phyloP scores from a whole-genome alignment of 1,284 basidiomycete genomes.

The Fistulinella cinereoalba region DNA sequence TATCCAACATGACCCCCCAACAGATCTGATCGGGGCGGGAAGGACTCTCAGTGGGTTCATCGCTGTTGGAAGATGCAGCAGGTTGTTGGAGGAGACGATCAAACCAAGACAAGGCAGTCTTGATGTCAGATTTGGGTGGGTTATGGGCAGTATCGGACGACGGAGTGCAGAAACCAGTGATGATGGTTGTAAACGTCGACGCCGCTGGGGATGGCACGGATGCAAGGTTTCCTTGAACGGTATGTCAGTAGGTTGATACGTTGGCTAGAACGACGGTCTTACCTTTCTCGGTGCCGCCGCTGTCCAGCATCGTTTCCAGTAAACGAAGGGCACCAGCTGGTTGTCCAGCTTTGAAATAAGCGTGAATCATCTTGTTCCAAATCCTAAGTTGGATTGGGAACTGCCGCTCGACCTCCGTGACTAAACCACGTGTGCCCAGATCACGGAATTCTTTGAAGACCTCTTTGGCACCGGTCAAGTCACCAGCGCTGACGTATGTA shows the following conservation, averaged over 20 bases:
- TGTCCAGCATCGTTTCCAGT: slow-evolving; percentile 72
- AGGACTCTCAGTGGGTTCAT: slow-evolving; percentile 40
- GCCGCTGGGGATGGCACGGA: slow-evolving; percentile 59
- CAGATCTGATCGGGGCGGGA: slow-evolving; percentile 50
- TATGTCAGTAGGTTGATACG: background rate
- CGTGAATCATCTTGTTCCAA: slow-evolving; percentile 75
- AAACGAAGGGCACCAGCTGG: slow-evolving; percentile 65
- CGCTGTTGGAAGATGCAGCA: slow-evolving; percentile 35
- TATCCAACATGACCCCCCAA: slow-evolving; percentile 54
- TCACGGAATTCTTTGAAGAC: slow-evolving; percentile 66
- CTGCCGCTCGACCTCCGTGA: slow-evolving; percentile 26
- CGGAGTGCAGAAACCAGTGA: slow-evolving; percentile 61
- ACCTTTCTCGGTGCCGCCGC: slow-evolving; percentile 31
- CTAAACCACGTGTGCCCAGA: slow-evolving; percentile 37
- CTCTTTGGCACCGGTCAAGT: slow-evolving; percentile 58
- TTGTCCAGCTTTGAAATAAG: slow-evolving; percentile 67
- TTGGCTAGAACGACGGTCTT: background rate
- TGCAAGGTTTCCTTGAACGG: slow-evolving; percentile 19
- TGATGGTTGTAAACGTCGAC: slow-evolving; percentile 63
- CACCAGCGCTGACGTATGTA: slow-evolving; percentile 54
- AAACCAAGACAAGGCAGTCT: slow-evolving; percentile 71
- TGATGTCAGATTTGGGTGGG: slow-evolving; percentile 48
- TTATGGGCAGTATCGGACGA: background rate
- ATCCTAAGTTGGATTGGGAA: slow-evolving; percentile 44
- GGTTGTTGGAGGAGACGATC: slow-evolving; percentile 54